Evolutionary conservation across 2,329 filamentous ascomycete genomes (phyloP), one percentile per base, ranked within the genome.

Genomic region (Curvularia hawaiiensis): DNA sequence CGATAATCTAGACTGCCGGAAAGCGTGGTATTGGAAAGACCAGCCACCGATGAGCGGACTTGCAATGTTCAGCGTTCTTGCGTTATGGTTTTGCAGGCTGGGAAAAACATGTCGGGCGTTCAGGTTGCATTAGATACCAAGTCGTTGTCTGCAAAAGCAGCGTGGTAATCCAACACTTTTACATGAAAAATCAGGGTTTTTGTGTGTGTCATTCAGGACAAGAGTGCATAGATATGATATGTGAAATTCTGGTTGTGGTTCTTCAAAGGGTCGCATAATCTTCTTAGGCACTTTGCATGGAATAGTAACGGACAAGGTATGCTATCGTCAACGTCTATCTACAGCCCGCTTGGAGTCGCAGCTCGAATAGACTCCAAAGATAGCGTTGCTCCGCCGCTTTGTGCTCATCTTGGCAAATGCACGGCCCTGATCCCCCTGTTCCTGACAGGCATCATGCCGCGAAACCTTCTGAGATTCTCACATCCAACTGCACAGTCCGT

Each of bases 21-120:
- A 99, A 98, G 85, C 90, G 95, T 77, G 89, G 91, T 63, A 93
- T 96, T 75, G 94, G 95, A 79, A 97, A 95, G 84, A 94, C 91
- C 57, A 81, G 85, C 71, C 86, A 88, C 67, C 70, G 72, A 56
- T 75, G 67, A 67, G 60, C 50, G 49, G 30, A 48, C 18, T 20
- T 54, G 38, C 40, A 33, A 26, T 60, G 47, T 54, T 52, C 50
- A 39, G 50, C 43, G 50, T 45, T 66, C 39, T 63, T 60, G 56
- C 33, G 58, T 60, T 52, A 52, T 43, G 45, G 47, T 52, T 57
- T 55, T 55, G 50, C 49, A 54, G 61, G 53, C 59, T 58, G 60
- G 62, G 54, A 69, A 70, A 67, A 64, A 66, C 65, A 65, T 66
- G 67, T 61, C 54, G 59, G 66, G 66, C 68, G 66, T 72, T 72